Evolutionary conservation across 768 basidiomycete species (phyloP).

Genomic region (Xerocomus spinulosus): DNA sequence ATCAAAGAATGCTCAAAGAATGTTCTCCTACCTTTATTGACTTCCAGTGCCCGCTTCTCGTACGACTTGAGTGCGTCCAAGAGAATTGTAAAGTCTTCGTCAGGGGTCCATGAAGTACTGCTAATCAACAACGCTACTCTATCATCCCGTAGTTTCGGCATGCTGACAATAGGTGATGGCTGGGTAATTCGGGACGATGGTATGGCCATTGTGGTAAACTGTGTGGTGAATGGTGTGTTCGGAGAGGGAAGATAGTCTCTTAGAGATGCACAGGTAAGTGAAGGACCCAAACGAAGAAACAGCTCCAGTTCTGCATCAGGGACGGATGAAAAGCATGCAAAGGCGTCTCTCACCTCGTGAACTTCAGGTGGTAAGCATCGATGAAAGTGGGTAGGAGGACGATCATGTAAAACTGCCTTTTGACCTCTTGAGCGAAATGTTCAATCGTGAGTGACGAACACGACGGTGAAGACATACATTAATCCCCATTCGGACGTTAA

Average conservation of each 20-base stretch:
- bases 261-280: slow-evolving; percentile 33
- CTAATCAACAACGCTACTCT: slow-evolving; percentile 85
- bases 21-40: slow-evolving; percentile 16
- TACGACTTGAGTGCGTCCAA: slow-evolving; percentile 70
- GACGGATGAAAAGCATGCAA: neutral
- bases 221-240: slow-evolving; percentile 52
- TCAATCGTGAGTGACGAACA: slow-evolving; percentile 1
- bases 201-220: slow-evolving; percentile 48
- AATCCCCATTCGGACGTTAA: slow-evolving; percentile 72
- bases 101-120: slow-evolving; percentile 95
- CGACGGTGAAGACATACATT: slow-evolving; percentile 45
- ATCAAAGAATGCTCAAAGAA: neutral
- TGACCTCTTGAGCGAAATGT: slow-evolving; percentile 52
- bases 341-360: slow-evolving; percentile 58
- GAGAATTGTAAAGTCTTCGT: slow-evolving; percentile 90
- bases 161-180: slow-evolving; percentile 17
- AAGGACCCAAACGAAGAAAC: slow-evolving; percentile 44
- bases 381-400: slow-evolving; percentile 84
- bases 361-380: slow-evolving; percentile 62
- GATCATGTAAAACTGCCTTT: slow-evolving; percentile 80
- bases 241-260: slow-evolving; percentile 51
- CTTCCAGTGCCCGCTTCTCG: slow-evolving; percentile 49
- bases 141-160: slow-evolving; percentile 57
- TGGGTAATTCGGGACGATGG: slow-evolving; percentile 22
- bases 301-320: slow-evolving; percentile 33